Base-by-base conservation (phyloP, 225 moss, liverwort and hornwort genomes). In the Thuidium tamariscinum region DNA sequence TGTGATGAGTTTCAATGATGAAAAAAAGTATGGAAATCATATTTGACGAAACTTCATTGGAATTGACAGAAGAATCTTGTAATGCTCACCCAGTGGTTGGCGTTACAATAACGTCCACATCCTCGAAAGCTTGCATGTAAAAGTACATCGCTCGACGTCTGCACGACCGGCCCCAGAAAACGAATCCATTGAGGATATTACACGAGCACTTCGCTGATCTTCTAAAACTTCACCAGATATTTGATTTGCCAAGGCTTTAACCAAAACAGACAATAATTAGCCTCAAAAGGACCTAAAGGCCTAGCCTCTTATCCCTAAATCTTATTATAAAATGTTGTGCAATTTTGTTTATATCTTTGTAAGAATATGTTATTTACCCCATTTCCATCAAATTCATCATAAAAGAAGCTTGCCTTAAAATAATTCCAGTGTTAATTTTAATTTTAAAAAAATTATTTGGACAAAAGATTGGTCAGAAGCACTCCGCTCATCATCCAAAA, bases 131-230 rank as follows among this genome's bases (percentile, higher is more conserved):
- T 87, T 95, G 87, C 94, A 95, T 95, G 87, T 92, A 84, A 82
- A 91, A 97, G 80, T 90, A 93, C 98, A 97, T 96, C 51, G 92
- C 90, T 80, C 98, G 91, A 77, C 98, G 92, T 90, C 97, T 97
- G 94, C 91, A 89, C 66, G 72, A 51, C 75, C 36, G 7, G 17
- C 22, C 57, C 56, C 89, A 86, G 17, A 76, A 37, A 74, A 68
- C 27, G 52, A 66, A 74, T 74, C 10, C 59, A 79, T 34, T 48
- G 46, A 82, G 22, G 15, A 62, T 66, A 49, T 39, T 27, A 74
- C 49, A 79, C 15, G 36, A 83, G 86, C 21, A 44, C 56, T 65
- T 78, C 65, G 34, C 39, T 62, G 26, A 64, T 37, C 39, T 51
- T 48, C 56, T 41, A 37, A 65, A 29, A 66, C 39, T 59, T 29